Percentiles rank a stretch among this genome's conserved stretches.
These are phyloP conservation scores for Adiantum capillusveneris DNA, from an alignment of 75 land plant species.

Conservation along the genomic window DNA sequence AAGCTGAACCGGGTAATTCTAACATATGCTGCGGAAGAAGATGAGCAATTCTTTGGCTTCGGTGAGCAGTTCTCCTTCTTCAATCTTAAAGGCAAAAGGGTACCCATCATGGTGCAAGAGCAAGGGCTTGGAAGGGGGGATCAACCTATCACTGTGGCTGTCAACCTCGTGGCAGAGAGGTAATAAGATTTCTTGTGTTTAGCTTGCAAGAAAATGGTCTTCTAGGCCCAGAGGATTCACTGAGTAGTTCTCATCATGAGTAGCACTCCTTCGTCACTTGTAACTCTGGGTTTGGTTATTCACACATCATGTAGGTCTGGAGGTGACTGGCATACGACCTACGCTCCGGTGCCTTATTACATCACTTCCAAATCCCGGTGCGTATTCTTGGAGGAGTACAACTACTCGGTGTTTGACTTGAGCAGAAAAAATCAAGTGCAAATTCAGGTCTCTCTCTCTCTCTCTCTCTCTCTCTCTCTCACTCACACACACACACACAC, in stretches of 20 bases:
- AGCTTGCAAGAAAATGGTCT: not conserved
- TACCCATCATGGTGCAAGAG: slow-evolving; percentile 91
- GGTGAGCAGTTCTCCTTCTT: slow-evolving; percentile 91
- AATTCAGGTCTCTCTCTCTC: slow-evolving; percentile 50
- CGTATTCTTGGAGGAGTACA: slow-evolving; percentile 75
- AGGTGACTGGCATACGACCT: slow-evolving; percentile 83
- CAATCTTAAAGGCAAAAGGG: slow-evolving; percentile 79
- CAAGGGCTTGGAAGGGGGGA: slow-evolving; percentile 96
- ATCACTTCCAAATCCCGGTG: slow-evolving; percentile 80
- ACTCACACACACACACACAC: not conserved
- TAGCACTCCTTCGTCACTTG: too few relatives aligned
- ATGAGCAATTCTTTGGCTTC: slow-evolving; percentile 79
- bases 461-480: too few relatives aligned
- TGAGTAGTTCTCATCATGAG: too few relatives aligned
- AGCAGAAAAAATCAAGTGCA: slow-evolving; percentile 57
- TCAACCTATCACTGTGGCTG: slow-evolving; percentile 88
- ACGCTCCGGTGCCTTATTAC: slow-evolving; percentile 84
- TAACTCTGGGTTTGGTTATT: not conserved
- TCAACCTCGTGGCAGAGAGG: slow-evolving; percentile 87
- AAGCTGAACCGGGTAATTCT: slow-evolving; percentile 59
- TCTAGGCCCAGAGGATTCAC: not conserved
- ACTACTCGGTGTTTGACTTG: slow-evolving; percentile 73
- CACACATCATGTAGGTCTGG: slow-evolving; percentile 46
- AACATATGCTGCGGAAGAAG: slow-evolving; percentile 51
- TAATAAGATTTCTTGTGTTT: slow-evolving; percentile 3